Percentiles rank a stretch among this genome's conserved stretches.
phyloP scores from a whole-genome alignment of 352 stramenopile genomes.

The Globisporangium irregulare region DNA sequence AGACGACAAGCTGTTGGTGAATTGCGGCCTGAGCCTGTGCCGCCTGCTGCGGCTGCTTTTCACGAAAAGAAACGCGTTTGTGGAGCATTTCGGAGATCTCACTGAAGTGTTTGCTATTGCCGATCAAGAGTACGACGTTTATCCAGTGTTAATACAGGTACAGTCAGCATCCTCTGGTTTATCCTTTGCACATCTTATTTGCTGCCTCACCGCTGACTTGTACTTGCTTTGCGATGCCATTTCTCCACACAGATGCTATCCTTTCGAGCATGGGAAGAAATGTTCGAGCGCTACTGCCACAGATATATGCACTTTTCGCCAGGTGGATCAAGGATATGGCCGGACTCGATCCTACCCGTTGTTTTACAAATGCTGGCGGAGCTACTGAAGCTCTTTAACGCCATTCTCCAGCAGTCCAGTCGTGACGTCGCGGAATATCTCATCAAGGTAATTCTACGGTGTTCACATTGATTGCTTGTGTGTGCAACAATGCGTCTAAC shows the following conservation, averaged over 20 bases:
- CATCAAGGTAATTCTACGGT: slow-evolving; percentile 25
- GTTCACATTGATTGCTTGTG: not conserved
- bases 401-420: slow-evolving; percentile 23
- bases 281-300: slow-evolving; percentile 27
- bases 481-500: not conserved
- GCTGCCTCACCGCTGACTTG: not conserved
- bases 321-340: slow-evolving; percentile 25
- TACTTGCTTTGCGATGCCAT: not conserved
- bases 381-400: slow-evolving; percentile 34
- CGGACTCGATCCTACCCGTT: slow-evolving; percentile 28
- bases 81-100: slow-evolving; percentile 30
- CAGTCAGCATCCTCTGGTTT: not conserved
- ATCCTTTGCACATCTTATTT: not conserved
- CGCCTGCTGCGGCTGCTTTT: slow-evolving; percentile 36
- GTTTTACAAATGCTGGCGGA: slow-evolving; percentile 40
- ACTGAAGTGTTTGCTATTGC: slow-evolving; percentile 23
- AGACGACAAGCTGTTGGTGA: slow-evolving; percentile 26
- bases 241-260: slow-evolving; percentile 34
- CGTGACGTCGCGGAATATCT: slow-evolving; percentile 26
- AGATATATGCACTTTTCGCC: slow-evolving; percentile 24
- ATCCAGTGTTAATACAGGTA: slow-evolving; percentile 40
- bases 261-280: slow-evolving; percentile 34
- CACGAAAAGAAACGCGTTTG: slow-evolving; percentile 18
- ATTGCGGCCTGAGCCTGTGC: slow-evolving; percentile 23
- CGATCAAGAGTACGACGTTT: slow-evolving; percentile 32